Evolutionary conservation across 805 yeast species (phyloP).

Genomic region (Metschnikowia orientalis): DNA sequence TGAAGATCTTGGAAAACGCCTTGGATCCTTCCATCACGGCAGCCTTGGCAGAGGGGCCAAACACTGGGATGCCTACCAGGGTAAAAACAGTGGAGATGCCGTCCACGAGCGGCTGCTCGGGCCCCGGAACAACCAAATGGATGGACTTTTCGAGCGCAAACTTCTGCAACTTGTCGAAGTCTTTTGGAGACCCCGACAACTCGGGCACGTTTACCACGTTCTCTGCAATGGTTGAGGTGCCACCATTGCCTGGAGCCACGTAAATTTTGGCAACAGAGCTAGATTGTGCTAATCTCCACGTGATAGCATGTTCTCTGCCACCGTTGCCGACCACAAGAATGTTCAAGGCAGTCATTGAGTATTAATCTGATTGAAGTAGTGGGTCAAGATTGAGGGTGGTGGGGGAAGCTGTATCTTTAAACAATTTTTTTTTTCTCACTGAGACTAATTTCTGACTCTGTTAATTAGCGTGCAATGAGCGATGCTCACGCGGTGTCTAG

Average conservation of each 20-base stretch:
- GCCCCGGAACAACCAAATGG: conserved; percentile 88
- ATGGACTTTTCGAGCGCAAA: conserved; percentile 70
- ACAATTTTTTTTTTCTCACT: background rate
- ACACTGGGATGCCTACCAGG: conserved; percentile 87
- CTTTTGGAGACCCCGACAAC: conserved; percentile 58
- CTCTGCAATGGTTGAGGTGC: conserved; percentile 51
- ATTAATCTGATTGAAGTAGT: too few relatives aligned
- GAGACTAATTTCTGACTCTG: background rate
- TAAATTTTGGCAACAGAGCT: conserved; percentile 63
- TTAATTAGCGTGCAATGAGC: background rate
- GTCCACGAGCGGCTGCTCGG: conserved; percentile 98
- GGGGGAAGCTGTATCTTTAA: background rate
- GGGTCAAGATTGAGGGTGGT: too few relatives aligned
- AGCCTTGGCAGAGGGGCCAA: conserved; percentile 91
- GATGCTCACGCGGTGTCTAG: too few relatives aligned
- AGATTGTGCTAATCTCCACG: conserved; percentile 86
- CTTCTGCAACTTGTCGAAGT: conserved; percentile 64
- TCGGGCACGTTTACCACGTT: conserved; percentile 66
- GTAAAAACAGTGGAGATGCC: conserved; percentile 75
- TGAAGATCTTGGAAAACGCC: conserved; percentile 88
- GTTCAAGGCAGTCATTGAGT: conserved; percentile 16
- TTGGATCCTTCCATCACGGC: conserved; percentile 97
- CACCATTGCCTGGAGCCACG: conserved; percentile 98
- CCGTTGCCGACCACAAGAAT: conserved; percentile 91
- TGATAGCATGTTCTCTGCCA: conserved; percentile 97